Evolutionary conservation across 108 stramenopile genomes (phyloP).

Genomic region (Cyclotella cryptica): DNA sequence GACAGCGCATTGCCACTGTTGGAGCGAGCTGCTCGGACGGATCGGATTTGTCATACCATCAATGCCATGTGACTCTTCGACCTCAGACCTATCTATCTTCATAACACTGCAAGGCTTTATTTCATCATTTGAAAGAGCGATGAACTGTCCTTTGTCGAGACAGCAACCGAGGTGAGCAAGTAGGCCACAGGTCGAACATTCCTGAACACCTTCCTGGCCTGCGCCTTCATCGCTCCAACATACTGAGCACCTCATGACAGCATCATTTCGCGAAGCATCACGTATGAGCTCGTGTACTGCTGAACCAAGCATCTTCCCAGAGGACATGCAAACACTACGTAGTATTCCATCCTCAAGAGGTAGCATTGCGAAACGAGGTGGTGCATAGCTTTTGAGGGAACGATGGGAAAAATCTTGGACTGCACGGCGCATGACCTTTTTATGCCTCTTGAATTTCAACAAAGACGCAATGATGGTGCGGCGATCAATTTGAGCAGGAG

Average conservation of each 20-base stretch:
- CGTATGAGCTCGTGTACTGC: slow-evolving; percentile 41
- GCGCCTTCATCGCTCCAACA: slow-evolving; percentile 62
- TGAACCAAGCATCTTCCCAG: slow-evolving; percentile 57
- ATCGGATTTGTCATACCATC: not conserved
- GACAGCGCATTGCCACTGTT: slow-evolving; percentile 51
- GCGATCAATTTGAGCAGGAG: slow-evolving; percentile 22
- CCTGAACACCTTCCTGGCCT: slow-evolving; percentile 41
- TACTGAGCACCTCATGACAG: slow-evolving; percentile 53
- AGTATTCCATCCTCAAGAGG: slow-evolving; percentile 61
- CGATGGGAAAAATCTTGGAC: slow-evolving; percentile 1
- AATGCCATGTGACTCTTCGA: not conserved
- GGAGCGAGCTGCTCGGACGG: not conserved
- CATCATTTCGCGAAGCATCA: slow-evolving; percentile 20
- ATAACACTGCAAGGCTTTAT: not conserved
- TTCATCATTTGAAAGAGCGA: not conserved
- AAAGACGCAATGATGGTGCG: slow-evolving; percentile 36
- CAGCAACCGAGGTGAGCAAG: slow-evolving; percentile 62
- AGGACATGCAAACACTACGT: slow-evolving; percentile 57
- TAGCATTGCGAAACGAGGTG: slow-evolving; percentile 57
- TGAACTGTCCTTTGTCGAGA: slow-evolving; percentile 48
- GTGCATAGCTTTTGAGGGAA: slow-evolving; percentile 13
- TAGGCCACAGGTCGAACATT: slow-evolving; percentile 65
- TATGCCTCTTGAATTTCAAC: slow-evolving; percentile 45
- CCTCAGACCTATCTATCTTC: not conserved
- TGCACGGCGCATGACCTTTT: slow-evolving; percentile 2